Evolutionary conservation across 768 basidiomycete genomes (phyloP).

Genomic region (Suillus subalutaceus): DNA sequence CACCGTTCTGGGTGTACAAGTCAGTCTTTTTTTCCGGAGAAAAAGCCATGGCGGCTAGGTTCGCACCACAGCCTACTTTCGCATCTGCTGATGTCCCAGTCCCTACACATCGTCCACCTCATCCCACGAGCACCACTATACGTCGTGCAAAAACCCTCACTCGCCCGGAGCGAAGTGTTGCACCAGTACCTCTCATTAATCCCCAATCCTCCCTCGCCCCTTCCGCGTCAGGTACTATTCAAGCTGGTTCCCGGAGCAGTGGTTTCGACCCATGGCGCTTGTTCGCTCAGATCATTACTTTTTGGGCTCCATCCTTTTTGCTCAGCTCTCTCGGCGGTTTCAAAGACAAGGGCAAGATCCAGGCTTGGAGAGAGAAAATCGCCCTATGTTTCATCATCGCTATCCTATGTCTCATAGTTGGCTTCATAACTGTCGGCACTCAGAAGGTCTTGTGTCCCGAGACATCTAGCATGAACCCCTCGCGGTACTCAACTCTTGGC

Average conservation of each 20-base stretch:
- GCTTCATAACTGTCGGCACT: constrained; percentile 93
- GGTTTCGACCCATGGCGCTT: constrained; percentile 73
- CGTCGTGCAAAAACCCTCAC: constrained; percentile 95
- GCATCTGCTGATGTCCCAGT: constrained; percentile 63
- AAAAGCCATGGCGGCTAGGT: constrained; percentile 26
- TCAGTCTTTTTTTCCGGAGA: constrained; percentile 5
- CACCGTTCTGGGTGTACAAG: constrained; percentile 4
- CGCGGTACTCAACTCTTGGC: constrained; percentile 57
- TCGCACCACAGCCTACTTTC: constrained; percentile 18
- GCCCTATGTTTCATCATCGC: constrained; percentile 87
- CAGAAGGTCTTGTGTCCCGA: constrained; percentile 90
- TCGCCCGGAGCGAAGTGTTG: constrained; percentile 92
- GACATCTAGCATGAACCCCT: constrained; percentile 43
- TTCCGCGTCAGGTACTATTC: constrained; percentile 40
- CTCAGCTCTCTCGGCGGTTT: constrained; percentile 78
- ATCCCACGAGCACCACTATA: constrained; percentile 58
- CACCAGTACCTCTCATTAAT: constrained; percentile 92
- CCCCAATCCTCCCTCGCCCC: constrained; percentile 57
- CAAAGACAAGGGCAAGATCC: constrained; percentile 72
- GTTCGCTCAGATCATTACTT: constrained; percentile 79
- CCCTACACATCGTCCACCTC: constrained; percentile 59
- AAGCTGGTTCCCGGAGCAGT: constrained; percentile 31
- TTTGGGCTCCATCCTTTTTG: constrained; percentile 86
- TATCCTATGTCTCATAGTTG: constrained; percentile 76
- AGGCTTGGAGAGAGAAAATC: constrained; percentile 99